Evolutionary conservation across 768 basidiomycete species (phyloP).

Genomic region (Tulasnella calospora): DNA sequence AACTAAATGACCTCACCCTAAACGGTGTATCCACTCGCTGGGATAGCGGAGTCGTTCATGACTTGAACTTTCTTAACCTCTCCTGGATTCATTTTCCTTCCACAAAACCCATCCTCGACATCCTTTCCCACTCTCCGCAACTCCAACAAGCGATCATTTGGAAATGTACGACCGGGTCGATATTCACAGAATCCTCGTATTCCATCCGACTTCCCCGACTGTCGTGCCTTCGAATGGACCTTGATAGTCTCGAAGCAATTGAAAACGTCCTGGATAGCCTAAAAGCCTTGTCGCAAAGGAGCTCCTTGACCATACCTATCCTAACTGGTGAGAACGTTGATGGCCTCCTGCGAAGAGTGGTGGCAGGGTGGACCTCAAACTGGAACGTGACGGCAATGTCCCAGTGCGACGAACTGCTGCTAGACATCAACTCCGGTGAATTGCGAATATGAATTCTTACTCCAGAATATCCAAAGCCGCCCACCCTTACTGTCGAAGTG

Average conservation of each 20-base stretch:
- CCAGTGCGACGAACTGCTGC: neutral
- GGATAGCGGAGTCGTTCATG: neutral
- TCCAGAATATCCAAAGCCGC: neutral
- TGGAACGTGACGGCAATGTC: neutral
- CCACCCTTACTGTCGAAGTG: neutral
- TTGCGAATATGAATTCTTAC: neutral
- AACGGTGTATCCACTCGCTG: neutral
- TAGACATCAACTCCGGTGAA: neutral
- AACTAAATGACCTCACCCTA: neutral
- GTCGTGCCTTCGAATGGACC: neutral
- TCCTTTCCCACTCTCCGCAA: neutral
- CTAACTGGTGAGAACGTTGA: neutral
- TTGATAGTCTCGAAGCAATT: neutral
- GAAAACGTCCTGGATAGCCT: neutral
- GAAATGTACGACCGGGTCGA: neutral
- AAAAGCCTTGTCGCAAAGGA: neutral
- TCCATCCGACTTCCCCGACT: neutral
- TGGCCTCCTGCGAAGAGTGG: neutral
- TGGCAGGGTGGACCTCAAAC: neutral
- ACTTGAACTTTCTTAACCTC: neutral
- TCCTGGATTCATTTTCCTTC: neutral
- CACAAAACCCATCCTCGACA: neutral
- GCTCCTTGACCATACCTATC: neutral
- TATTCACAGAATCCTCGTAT: neutral
- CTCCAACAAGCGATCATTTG: neutral